A percentile compares a stretch with the other conserved stretches of the same genome.
Conservation (phyloP, 345 rosid species). For the Lepidium africanum region DNA sequence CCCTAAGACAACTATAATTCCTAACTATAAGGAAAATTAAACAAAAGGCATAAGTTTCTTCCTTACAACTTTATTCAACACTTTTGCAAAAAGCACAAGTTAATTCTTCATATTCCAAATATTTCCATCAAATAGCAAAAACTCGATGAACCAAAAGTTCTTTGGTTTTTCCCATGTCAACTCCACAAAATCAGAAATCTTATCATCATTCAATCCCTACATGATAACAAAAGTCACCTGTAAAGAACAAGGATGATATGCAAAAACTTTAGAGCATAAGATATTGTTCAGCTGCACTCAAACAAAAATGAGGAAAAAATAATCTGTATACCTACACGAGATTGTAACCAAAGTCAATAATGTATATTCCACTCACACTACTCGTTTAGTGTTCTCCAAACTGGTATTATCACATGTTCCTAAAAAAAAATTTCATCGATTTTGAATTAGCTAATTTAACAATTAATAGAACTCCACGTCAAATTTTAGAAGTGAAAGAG, state of each 20-base stretch:
- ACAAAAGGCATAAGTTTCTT: too few relatives aligned
- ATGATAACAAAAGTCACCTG: slow-evolving; percentile 93
- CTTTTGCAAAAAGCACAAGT: slow-evolving; percentile 28
- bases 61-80: too few relatives aligned
- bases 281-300: not conserved
- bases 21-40: too few relatives aligned
- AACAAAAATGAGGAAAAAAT: not conserved
- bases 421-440: too few relatives aligned
- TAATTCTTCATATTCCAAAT: slow-evolving; percentile 95
- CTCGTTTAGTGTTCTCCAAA: too few relatives aligned
- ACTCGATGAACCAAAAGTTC: slow-evolving; percentile 90
- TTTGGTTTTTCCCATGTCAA: slow-evolving; percentile 70
- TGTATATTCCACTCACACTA: too few relatives aligned
- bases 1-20: too few relatives aligned
- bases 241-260: not conserved
- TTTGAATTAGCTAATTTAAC: too few relatives aligned
- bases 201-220: slow-evolving; percentile 92
- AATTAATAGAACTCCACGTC: too few relatives aligned
- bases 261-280: slow-evolving; percentile 2
- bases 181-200: slow-evolving; percentile 88
- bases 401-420: too few relatives aligned
- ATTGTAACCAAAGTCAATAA: slow-evolving; percentile 66
- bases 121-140: slow-evolving; percentile 98
- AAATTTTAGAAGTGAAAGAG: too few relatives aligned
- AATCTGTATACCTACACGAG: slow-evolving; percentile 61